Evolutionary conservation across 805 yeast genomes (phyloP), one percentile per base, ranked within the genome.

Genomic region (Suhomyces sp.): DNA sequence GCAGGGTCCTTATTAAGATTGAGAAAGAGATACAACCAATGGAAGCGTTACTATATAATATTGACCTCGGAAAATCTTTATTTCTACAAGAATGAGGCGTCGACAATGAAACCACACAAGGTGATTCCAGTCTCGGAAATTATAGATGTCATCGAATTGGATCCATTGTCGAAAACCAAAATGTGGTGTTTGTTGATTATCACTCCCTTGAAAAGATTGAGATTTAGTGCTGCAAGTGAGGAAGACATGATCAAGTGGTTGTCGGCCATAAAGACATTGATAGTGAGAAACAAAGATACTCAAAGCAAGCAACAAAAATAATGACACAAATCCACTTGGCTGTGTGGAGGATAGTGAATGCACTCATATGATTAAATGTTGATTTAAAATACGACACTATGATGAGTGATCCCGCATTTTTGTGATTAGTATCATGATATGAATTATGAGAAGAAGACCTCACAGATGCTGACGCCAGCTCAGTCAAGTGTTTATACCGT

Each of bases 141-240:
- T 11, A 47, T 67, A 9, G 79, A 74, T 42, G 75, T 67, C 17
- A 70, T 74, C 21, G 80, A 75, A 43, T 47, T 74, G 19, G 79
- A 75, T 37, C 70, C 76, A 1, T 34, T 70, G 25, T 63, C 74
- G 11, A 60, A 57, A 36, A 49, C 70, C 14, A 71, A 66, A 42
- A 43, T 42, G 25, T 72, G 65, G 60, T 74, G 80, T 43, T 49
- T 76, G 47, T 53, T 72, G 36, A 53, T 76, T 12, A 71, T 76
- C 24, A 70, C 78, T 0, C 69, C 72, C 2, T 47, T 50, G 29
- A 74, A 73, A 44, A 51, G 76, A 31, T 44, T 70, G 11, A 44
- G 75, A 19, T 62, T 76, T 36, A 62, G 77, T 43, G 70, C 72
- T 1, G 54, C 53, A 13, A 48, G 54, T 13, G 79, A 73, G 44